phyloP scores from a whole-genome alignment of 495 filamentous ascomycete genomes.

The Cudoniella acicularis region DNA sequence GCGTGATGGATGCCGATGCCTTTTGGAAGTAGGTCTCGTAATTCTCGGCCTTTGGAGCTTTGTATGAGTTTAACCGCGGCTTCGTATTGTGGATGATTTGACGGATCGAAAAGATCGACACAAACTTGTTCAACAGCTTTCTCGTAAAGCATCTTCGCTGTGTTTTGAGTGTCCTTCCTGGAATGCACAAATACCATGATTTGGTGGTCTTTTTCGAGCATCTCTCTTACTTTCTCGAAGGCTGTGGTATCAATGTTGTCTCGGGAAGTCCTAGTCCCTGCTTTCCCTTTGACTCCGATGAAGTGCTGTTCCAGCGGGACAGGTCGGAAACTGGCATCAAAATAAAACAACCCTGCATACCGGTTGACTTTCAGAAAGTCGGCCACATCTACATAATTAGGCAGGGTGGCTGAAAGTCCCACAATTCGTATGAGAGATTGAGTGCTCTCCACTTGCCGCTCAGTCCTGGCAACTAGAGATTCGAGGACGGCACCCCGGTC shows the following conservation, averaged over 20 bases:
- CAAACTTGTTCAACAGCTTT: conserved; percentile 78
- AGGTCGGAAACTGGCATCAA: conserved; percentile 91
- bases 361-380: conserved; percentile 96
- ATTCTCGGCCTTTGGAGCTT: conserved; percentile 73
- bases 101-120: conserved; percentile 78
- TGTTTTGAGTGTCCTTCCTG: conserved; percentile 85
- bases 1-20: conserved; percentile 95
- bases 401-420: conserved; percentile 89
- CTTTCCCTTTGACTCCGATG: conserved; percentile 89
- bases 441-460: conserved; percentile 95
- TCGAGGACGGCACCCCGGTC: conserved; percentile 95
- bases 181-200: conserved; percentile 99
- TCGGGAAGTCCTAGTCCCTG: conserved; percentile 68
- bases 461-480: conserved; percentile 87
- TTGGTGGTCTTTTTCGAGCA: conserved; percentile 85
- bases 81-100: conserved; percentile 63
- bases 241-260: conserved; percentile 84
- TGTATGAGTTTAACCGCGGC: conserved; percentile 77
- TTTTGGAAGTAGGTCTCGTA: conserved; percentile 83
- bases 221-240: conserved; percentile 92
- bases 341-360: conserved; percentile 91
- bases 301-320: conserved; percentile 98
- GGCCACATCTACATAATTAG: conserved; percentile 94
- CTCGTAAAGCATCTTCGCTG: conserved; percentile 79
- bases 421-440: conserved; percentile 96